Percentiles rank a stretch among this genome's conserved stretches.
Conservation (phyloP, 257 asterid genomes). For the Marsdenia floribunda region DNA sequence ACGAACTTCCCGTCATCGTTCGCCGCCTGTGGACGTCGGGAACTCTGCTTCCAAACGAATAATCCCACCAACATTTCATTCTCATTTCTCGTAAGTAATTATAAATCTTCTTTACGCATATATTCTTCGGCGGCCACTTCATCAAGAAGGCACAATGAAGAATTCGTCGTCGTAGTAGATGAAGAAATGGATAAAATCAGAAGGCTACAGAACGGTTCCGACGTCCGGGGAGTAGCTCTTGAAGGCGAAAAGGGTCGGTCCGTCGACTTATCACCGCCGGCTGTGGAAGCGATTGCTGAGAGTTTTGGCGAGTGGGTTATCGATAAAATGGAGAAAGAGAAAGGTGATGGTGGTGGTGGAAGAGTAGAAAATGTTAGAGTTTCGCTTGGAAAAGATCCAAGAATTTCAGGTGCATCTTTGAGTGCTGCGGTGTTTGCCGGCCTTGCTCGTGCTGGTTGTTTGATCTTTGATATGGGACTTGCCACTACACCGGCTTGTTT, state of each 20-base stretch:
- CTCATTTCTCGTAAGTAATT: constrained; percentile 14
- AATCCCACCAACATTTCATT: constrained; percentile 17
- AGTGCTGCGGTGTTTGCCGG: constrained; percentile 72
- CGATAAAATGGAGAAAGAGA: constrained; percentile 23
- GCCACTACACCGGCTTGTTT: constrained; percentile 97
- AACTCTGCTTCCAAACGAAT: constrained; percentile 20
- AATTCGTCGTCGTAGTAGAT: constrained; percentile 35
- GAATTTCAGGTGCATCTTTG: constrained; percentile 60
- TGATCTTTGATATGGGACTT: constrained; percentile 77
- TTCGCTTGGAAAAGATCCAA: constrained; percentile 80
- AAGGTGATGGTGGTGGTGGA: constrained; percentile 6
- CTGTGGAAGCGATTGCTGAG: constrained; percentile 85
- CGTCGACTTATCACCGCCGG: constrained; percentile 75
- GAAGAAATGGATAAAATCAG: constrained; percentile 78
- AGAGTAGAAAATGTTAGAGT: constrained; percentile 34
- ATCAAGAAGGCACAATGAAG: constrained; percentile 38
- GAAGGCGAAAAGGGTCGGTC: constrained; percentile 74
- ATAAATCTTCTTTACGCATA: constrained; percentile 19
- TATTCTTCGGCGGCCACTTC: constrained; percentile 38
- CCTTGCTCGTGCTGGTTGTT: constrained; percentile 67
- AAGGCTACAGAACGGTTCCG: constrained; percentile 86
- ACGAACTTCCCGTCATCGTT: constrained; percentile 19
- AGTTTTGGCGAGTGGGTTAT: constrained; percentile 92
- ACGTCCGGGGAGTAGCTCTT: constrained; percentile 87
- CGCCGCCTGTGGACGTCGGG: constrained; percentile 5